A percentile compares a stretch with the other conserved stretches of the same genome.
Evolutionary conservation across 371 early-diverging fungal species (phyloP).

Genomic region (Choanephora cucurbitarum): DNA sequence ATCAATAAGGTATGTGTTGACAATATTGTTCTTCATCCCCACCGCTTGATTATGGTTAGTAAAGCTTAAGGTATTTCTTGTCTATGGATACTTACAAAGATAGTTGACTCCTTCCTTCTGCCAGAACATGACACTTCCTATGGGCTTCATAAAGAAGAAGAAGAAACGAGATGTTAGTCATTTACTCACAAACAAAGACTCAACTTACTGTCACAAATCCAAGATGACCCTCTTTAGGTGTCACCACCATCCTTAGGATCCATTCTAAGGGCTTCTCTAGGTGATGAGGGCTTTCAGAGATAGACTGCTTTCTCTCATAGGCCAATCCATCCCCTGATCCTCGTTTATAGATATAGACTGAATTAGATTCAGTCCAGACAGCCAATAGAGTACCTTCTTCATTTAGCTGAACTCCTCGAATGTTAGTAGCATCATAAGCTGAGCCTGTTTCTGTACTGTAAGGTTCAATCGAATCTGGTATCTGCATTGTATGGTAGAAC

Average conservation of each 20-base stretch:
- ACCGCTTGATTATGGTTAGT: too few species aligned
- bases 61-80: too few species aligned
- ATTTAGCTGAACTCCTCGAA: slow-evolving; percentile 33
- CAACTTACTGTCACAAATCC: slow-evolving; percentile 19
- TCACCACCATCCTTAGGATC: slow-evolving; percentile 28
- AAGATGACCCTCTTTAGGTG: slow-evolving; percentile 21
- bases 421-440: slow-evolving; percentile 22
- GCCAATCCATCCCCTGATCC: slow-evolving; percentile 18
- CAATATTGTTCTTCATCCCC: slow-evolving; percentile 29
- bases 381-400: slow-evolving; percentile 36
- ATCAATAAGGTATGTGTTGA: slow-evolving; percentile 31
- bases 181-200: neutral
- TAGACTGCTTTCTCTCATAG: neutral
- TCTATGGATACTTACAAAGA: slow-evolving; percentile 24
- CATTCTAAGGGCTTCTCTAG: slow-evolving; percentile 18
- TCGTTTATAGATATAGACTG: slow-evolving; percentile 37
- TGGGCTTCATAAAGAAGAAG: slow-evolving; percentile 1
- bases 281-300: slow-evolving; percentile 16
- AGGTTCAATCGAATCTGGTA: slow-evolving; percentile 9
- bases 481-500: slow-evolving; percentile 27
- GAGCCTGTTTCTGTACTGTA: neutral
- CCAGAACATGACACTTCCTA: slow-evolving; percentile 26
- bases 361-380: slow-evolving; percentile 42
- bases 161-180: neutral
- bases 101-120: slow-evolving; percentile 9